phyloP scores from a whole-genome alignment of 768 basidiomycete species.

The Amanita exitialis region DNA sequence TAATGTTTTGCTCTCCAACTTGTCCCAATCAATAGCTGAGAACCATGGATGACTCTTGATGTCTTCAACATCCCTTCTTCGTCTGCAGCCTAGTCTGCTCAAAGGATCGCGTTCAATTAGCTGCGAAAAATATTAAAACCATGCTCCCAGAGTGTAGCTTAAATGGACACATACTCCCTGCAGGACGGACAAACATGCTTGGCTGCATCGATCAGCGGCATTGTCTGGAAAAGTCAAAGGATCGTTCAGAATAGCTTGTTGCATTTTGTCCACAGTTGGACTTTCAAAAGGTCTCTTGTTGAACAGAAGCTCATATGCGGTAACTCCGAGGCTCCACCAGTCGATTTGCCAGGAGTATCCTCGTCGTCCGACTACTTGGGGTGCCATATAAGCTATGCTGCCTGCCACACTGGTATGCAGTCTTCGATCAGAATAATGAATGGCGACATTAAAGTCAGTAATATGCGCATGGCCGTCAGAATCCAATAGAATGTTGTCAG shows the following conservation, averaged over 20 bases:
- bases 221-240: constrained; percentile 69
- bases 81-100: constrained; percentile 72
- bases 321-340: constrained; percentile 94
- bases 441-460: constrained; percentile 98
- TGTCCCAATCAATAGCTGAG: constrained; percentile 68
- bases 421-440: constrained; percentile 88
- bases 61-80: constrained; percentile 61
- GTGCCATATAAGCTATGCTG: constrained; percentile 99
- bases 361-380: constrained; percentile 84
- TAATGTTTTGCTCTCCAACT: constrained; percentile 54
- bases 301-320: constrained; percentile 85
- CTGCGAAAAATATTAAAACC: constrained; percentile 30
- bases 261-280: constrained; percentile 82
- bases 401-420: constrained; percentile 91
- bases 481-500: constrained; percentile 94
- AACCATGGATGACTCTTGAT: constrained; percentile 86
- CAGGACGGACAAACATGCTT: constrained; percentile 56
- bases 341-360: constrained; percentile 93
- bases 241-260: constrained; percentile 76
- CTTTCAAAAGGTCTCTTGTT: constrained; percentile 83
- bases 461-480: constrained; percentile 91
- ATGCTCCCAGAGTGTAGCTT: constrained; percentile 5
- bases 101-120: constrained; percentile 76
- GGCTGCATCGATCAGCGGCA: constrained; percentile 47
- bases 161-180: constrained; percentile 42